Percentiles rank a stretch among this genome's conserved stretches.
These are phyloP conservation scores for Pythium folliculosum DNA, from an alignment of 352 stramenopile species.

Conservation along the genomic window DNA sequence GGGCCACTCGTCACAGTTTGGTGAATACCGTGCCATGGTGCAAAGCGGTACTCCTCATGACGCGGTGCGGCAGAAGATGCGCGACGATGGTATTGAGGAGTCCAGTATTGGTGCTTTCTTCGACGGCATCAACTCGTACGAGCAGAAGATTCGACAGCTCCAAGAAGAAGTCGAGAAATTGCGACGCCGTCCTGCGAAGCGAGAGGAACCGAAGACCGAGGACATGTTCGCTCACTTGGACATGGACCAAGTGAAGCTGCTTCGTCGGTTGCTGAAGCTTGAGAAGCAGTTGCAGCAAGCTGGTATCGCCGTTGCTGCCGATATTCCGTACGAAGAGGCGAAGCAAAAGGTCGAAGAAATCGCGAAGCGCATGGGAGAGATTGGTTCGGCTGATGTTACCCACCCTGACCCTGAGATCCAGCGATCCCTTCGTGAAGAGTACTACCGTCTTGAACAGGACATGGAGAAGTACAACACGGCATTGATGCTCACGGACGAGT, in stretches of 20 bases:
- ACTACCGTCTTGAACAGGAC: slow-evolving; percentile 92
- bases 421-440: slow-evolving; percentile 90
- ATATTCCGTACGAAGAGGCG: slow-evolving; percentile 93
- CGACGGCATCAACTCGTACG: slow-evolving; percentile 81
- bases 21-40: slow-evolving; percentile 67
- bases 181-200: slow-evolving; percentile 53
- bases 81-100: slow-evolving; percentile 75
- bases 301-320: slow-evolving; percentile 88
- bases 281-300: slow-evolving; percentile 84
- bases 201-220: slow-evolving; percentile 50
- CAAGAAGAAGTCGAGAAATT: slow-evolving; percentile 86
- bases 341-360: slow-evolving; percentile 91
- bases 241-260: slow-evolving; percentile 75
- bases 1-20: slow-evolving; percentile 49
- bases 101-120: slow-evolving; percentile 77
- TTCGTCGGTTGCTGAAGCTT: slow-evolving; percentile 80
- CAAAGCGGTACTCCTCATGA: slow-evolving; percentile 70
- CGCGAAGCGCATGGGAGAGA: slow-evolving; percentile 90
- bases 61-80: slow-evolving; percentile 75
- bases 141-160: slow-evolving; percentile 78
- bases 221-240: slow-evolving; percentile 78
- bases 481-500: slow-evolving; percentile 92
- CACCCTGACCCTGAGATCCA: slow-evolving; percentile 78
- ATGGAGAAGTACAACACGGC: slow-evolving; percentile 95
- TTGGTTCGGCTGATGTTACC: slow-evolving; percentile 90